Evolutionary conservation across 441 rosid species (phyloP).

Genomic region (Viola pubescens): DNA sequence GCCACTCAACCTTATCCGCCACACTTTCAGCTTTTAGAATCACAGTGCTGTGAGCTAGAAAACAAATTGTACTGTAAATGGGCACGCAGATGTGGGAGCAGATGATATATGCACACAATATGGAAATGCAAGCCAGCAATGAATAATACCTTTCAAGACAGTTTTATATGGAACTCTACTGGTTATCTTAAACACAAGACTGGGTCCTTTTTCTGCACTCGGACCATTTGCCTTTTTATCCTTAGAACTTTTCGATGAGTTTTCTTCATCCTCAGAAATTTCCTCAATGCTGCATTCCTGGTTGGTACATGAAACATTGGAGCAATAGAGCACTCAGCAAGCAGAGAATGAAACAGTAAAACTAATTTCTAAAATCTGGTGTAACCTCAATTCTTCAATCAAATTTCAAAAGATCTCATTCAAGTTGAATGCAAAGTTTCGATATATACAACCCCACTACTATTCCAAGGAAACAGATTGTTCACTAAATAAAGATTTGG

Average conservation of each 20-base stretch:
- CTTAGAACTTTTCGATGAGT: slow-evolving; percentile 70
- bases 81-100: neutral
- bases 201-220: slow-evolving; percentile 53
- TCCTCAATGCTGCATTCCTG: slow-evolving; percentile 94
- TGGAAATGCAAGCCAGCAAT: slow-evolving; percentile 6
- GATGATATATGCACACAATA: slow-evolving; percentile 1
- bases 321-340: slow-evolving; percentile 15
- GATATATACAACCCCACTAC: no score
- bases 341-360: neutral
- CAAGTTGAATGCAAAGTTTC: no score
- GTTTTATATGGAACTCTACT: slow-evolving; percentile 91
- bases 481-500: no score
- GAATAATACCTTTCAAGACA: slow-evolving; percentile 67
- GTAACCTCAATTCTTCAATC: no score
- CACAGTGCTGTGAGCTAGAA: slow-evolving; percentile 80
- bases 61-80: slow-evolving; percentile 16
- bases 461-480: no score
- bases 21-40: slow-evolving; percentile 79
- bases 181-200: slow-evolving; percentile 74
- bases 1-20: slow-evolving; percentile 87
- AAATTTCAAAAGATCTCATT: no score
- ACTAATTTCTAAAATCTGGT: no score
- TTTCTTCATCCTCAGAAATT: slow-evolving; percentile 61
- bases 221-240: slow-evolving; percentile 87
- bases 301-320: slow-evolving; percentile 23